Percentiles rank a stretch among this genome's conserved stretches.
phyloP scores from a whole-genome alignment of 176 grass and related monocot genomes.

The Oryza nivara region DNA sequence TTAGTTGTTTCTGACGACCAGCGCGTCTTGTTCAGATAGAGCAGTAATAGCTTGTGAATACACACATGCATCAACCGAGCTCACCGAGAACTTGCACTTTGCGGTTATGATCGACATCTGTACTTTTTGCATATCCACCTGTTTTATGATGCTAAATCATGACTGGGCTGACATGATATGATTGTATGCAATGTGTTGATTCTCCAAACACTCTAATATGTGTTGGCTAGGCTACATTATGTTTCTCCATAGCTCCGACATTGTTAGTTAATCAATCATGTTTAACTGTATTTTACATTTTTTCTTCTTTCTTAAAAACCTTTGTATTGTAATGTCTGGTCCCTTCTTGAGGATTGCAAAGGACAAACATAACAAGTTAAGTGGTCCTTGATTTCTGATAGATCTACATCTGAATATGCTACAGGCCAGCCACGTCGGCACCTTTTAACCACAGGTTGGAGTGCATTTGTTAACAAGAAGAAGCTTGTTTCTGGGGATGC shows the following conservation, averaged over 20 bases:
- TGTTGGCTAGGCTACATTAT: background rate
- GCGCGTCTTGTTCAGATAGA: background rate
- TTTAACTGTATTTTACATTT: constrained; percentile 6
- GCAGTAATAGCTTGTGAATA: background rate
- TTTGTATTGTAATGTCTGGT: background rate
- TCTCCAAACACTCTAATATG: background rate
- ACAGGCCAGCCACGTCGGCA: constrained; percentile 96
- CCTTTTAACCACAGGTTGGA: constrained; percentile 98
- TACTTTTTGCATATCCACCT: background rate
- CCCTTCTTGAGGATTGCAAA: constrained; percentile 33
- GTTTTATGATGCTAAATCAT: background rate
- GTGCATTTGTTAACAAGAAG: constrained; percentile 98
- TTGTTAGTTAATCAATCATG: background rate
- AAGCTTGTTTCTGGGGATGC: constrained; percentile 93
- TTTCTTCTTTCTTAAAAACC: background rate
- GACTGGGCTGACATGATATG: background rate
- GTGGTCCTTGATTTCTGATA: constrained; percentile 39
- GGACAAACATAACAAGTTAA: constrained; percentile 30
- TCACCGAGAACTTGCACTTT: background rate
- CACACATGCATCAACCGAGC: background rate
- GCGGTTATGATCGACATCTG: background rate
- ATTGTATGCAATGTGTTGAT: background rate
- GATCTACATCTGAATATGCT: constrained; percentile 53
- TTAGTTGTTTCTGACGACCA: background rate
- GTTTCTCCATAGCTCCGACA: background rate